Base-by-base conservation (phyloP, 495 filamentous ascomycete genomes). In the Aspergillus sparsus region DNA sequence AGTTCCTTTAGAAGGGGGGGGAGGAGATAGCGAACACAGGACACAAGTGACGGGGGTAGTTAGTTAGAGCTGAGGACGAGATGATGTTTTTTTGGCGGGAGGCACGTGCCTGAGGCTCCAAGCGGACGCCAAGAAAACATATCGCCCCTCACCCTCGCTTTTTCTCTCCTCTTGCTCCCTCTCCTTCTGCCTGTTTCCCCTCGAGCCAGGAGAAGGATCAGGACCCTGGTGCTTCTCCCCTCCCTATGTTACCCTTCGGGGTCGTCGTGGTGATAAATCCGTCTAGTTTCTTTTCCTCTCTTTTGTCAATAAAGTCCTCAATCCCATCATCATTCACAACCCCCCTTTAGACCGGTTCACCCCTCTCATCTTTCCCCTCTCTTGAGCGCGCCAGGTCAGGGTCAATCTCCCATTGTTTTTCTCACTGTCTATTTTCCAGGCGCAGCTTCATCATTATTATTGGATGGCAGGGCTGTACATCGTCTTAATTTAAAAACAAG, bases 51-150 rank as follows among this genome's bases (percentile, higher is more conserved):
- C 34, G 52, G 31, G 50, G n/a, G 9, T 47, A 13, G 13, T 51
- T 51, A 32, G 16, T 55, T 53, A 13, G 36, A 63, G 52, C 62
- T 56, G 57, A 57, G 45, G 60, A 49, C 54, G 56, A 66, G 52
- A 70, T 69, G 67, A 70, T 70, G 67, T 70, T 70, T 70, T 70
- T 67, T 67, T 62, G 66, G 61, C 52, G 62, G 60, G 53, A 33
- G 59, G 61, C 67, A 69, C 64, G 62, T 69, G 63, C 67, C 67
- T 69, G 67, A 66, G 67, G 67, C 67, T 66, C 58, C 42, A 46
- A 44, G 12, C 16, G 34, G 46, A 35, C 52, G 60, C 60, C 61
- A 60, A 66, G 58, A 45, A 39, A 60, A 60, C 57, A 68, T 57
- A 66, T 66, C 60, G 56, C 57, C 55, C 55, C 66, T 58, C 62